phyloP scores from a whole-genome alignment of 805 yeast species.

The Candida anglica region DNA sequence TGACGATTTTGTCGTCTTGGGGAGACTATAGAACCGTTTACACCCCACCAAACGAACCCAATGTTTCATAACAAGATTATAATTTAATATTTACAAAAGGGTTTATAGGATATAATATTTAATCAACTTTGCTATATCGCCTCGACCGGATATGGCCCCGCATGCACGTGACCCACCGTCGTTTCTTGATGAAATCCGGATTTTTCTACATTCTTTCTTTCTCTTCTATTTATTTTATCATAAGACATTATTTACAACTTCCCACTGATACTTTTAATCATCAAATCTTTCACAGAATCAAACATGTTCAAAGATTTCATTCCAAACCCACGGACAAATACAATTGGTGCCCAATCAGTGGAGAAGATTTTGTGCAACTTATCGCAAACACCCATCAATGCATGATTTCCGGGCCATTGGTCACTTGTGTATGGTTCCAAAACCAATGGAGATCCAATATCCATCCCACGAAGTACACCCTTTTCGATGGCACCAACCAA shows the following conservation, averaged over 20 bases:
- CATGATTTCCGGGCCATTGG: conserved; percentile 78
- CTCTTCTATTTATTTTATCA: no score
- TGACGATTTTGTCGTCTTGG: not conserved
- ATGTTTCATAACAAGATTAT: no score
- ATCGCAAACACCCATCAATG: conserved; percentile 83
- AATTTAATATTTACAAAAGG: not conserved
- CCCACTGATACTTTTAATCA: conserved; percentile 48
- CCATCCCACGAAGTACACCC: conserved; percentile 76
- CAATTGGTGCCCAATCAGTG: conserved; percentile 69
- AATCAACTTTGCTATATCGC: no score
- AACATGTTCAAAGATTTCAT: conserved; percentile 62
- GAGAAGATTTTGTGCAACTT: conserved; percentile 85
- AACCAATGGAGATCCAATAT: conserved; percentile 77
- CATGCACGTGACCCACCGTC: no score
- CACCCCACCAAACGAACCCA: not conserved
- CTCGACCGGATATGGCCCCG: no score
- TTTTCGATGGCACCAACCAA: conserved; percentile 64
- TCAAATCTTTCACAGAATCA: conserved; percentile 61
- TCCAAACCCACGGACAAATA: conserved; percentile 71
- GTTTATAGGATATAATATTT: not conserved
- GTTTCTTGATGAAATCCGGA: no score
- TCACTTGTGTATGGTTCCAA: conserved; percentile 84
- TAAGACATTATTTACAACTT: no score
- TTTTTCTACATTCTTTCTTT: no score
- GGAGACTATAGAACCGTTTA: not conserved